These are phyloP conservation scores for Podaxis sp. DNA, from an alignment of 768 basidiomycete species.

Conservation along the genomic window DNA sequence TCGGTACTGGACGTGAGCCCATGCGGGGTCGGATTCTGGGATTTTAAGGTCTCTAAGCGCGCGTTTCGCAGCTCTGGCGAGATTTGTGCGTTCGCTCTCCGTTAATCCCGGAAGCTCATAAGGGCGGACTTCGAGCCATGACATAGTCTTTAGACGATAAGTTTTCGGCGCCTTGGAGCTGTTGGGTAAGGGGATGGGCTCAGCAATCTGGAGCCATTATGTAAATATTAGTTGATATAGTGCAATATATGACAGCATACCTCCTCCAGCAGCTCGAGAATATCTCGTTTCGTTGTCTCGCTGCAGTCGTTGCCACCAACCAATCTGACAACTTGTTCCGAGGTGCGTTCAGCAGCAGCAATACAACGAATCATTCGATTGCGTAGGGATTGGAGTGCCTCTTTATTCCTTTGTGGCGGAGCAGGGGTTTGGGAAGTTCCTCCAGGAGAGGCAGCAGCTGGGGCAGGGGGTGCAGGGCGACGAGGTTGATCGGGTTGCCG, in stretches of 20 bases:
- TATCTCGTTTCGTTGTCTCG: constrained; percentile 35
- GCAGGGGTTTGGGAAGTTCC: constrained; percentile 28
- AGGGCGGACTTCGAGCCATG: constrained; percentile 73
- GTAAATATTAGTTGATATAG: constrained; percentile 2
- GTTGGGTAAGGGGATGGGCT: constrained; percentile 34
- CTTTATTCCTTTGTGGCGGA: constrained; percentile 19
- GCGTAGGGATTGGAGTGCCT: constrained; percentile 25
- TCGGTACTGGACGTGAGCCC: constrained; percentile 50
- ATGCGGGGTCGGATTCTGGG: constrained; percentile 59
- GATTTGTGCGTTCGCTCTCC: constrained; percentile 43
- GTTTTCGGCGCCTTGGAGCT: constrained; percentile 34
- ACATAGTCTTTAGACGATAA: constrained; percentile 54
- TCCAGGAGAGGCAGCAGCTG: constrained; percentile 26
- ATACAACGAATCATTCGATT: constrained; percentile 55
- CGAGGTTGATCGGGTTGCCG: constrained; percentile 29
- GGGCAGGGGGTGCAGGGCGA: constrained; percentile 22
- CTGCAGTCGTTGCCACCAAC: constrained; percentile 44
- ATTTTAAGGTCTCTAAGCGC: constrained; percentile 52
- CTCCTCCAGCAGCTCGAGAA: constrained; percentile 50
- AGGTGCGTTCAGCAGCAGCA: constrained; percentile 46
- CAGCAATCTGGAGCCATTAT: constrained; percentile 45
- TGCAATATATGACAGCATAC: constrained; percentile 28
- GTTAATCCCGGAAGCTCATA: constrained; percentile 56
- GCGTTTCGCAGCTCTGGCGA: constrained; percentile 53
- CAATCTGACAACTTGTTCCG: constrained; percentile 46